These are phyloP conservation scores for Microthlaspi erraticum DNA, from an alignment of 345 rosid genomes.

Conservation along the genomic window DNA sequence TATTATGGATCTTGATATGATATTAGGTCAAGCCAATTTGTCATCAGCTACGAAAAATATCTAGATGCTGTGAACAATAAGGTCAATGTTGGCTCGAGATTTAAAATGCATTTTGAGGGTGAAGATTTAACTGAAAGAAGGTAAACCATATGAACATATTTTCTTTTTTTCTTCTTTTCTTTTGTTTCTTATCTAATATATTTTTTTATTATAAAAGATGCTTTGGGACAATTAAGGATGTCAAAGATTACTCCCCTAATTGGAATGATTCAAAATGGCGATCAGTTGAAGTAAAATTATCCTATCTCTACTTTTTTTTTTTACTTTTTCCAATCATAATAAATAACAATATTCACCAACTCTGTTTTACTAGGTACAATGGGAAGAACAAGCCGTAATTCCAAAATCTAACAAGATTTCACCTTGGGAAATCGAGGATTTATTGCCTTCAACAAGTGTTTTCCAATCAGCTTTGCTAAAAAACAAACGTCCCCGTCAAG, in stretches of 20 bases:
- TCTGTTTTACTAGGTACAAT: background rate
- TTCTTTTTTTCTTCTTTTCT: too few relatives aligned
- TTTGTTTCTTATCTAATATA: too few relatives aligned
- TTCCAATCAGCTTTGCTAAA: too few relatives aligned
- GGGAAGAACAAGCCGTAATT: too few relatives aligned
- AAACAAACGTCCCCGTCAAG: too few relatives aligned
- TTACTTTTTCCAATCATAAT: too few relatives aligned
- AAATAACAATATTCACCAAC: background rate
- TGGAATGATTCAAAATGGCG: too few relatives aligned
- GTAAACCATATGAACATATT: background rate
- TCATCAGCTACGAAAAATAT: constrained; percentile 48
- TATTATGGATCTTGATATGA: background rate
- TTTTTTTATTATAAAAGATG: background rate
- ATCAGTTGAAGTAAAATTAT: background rate
- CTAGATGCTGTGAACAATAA: constrained; percentile 31
- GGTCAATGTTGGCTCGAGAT: constrained; percentile 58
- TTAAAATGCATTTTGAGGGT: constrained; percentile 71
- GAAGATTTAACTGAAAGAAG: constrained; percentile 44
- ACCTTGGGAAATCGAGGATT: too few relatives aligned
- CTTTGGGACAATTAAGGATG: background rate
- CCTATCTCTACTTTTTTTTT: background rate
- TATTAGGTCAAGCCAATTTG: constrained; percentile 53
- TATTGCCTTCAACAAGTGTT: too few relatives aligned
- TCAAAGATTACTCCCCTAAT: too few relatives aligned
- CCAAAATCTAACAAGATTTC: too few relatives aligned